phyloP scores from a whole-genome alignment of 2,329 filamentous ascomycete genomes.

The Trichoderma endophyticum region DNA sequence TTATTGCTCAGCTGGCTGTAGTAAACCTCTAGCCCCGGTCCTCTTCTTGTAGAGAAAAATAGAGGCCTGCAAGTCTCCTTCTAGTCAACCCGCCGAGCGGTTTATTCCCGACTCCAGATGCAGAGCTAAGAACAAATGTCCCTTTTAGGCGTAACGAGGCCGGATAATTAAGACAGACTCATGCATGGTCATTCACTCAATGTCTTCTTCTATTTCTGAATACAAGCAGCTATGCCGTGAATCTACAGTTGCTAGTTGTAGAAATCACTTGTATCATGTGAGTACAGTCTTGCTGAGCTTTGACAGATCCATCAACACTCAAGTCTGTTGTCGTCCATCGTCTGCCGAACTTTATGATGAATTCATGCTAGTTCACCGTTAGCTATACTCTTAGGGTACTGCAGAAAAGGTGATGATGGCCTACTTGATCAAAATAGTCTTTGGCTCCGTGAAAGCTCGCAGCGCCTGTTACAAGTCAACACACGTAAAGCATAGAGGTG shows the following conservation, averaged over 20 bases:
- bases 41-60: too few species aligned
- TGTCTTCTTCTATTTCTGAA: not conserved
- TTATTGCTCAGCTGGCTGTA: not conserved
- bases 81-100: not conserved
- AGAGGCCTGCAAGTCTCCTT: too few species aligned
- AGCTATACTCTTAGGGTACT: not conserved
- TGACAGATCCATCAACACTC: not conserved
- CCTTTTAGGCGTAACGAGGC: not conserved
- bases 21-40: not conserved
- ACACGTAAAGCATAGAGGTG: not conserved
- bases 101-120: not conserved
- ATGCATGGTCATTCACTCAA: not conserved
- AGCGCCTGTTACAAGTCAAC: not conserved
- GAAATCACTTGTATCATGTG: not conserved
- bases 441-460: not conserved
- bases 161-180: not conserved
- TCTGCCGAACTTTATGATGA: not conserved
- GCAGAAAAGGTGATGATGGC: not conserved
- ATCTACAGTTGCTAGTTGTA: not conserved
- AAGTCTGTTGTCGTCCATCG: not conserved
- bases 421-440: conserved; percentile 3
- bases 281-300: not conserved
- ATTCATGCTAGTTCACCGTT: not conserved
- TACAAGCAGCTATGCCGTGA: not conserved
- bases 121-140: not conserved